Evolutionary conservation across 179 eudicot genomes (phyloP), one percentile per base, ranked within the genome.

Genomic region (Nepenthes alata): DNA sequence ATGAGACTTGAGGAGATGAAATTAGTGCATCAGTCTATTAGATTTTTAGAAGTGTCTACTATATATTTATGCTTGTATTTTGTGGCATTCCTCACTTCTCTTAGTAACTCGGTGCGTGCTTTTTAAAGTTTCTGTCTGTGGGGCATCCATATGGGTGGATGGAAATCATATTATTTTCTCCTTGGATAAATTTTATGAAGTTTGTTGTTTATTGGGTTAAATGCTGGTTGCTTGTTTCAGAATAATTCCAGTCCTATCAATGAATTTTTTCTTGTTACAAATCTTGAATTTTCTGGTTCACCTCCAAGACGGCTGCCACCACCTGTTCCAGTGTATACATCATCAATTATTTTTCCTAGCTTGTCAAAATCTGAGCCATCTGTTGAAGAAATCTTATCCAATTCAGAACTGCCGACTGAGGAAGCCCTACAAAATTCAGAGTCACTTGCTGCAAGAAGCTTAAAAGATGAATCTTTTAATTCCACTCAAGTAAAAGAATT

Each of bases 231-330:
- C 60, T 37, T 70, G 53, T 57, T 66, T 59, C 83, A 90, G 99
- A 91, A 75, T 68, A 85, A 80, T 75, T 81, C 81, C 67, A 86
- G 91, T 58, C 77, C 88, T 12, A 71, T 73, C 15, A 89, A 84
- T 65, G 99, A 85, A 68, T 94, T 82, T 68, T 94, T 94, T 73
- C 85, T 87, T 60, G 89, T 75, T 52, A 94, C 99, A 14, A 81
- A 71, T 67, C 72, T 81, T 63, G 95, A 85, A 75, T 60, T 80
- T 63, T 84, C 97, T 13, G 97, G 99, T 73, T 85, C 91, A 57
- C 97, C 99, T 64, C 99, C 99, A 4, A 76, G 77, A 70, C 88
- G 91, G 70, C 67, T 78, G 36, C 97, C 96, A 10, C 99, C 97
- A n/a, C 64, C 86, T 39, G 65, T 79, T 62, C 89, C 99, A 9